Evolutionary conservation across 371 early-diverging fungal species (phyloP).

Genomic region (Chytridium lagenaria): DNA sequence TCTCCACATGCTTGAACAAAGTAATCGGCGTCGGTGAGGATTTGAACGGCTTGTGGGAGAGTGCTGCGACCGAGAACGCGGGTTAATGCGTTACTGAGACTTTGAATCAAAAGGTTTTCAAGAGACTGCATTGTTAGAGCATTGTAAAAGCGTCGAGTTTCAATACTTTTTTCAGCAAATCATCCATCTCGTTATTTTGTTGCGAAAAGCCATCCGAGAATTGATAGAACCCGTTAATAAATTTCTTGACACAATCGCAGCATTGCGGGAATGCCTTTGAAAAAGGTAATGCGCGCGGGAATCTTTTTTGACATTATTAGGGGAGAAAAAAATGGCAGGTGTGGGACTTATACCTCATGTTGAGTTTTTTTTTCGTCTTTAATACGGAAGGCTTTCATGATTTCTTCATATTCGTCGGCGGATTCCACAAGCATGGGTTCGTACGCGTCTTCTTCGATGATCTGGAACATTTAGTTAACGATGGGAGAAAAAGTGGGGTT

Average conservation of each 20-base stretch:
- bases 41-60: slow-evolving; percentile 80
- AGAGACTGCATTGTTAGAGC: slow-evolving; percentile 60
- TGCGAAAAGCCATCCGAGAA: slow-evolving; percentile 87
- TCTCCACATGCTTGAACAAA: slow-evolving; percentile 78
- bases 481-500: background rate
- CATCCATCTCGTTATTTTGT: slow-evolving; percentile 86
- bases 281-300: slow-evolving; percentile 81
- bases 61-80: slow-evolving; percentile 71
- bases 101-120: slow-evolving; percentile 76
- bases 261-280: slow-evolving; percentile 79
- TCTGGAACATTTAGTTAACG: slow-evolving; percentile 50
- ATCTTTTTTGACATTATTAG: slow-evolving; percentile 53
- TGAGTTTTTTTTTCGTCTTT: slow-evolving; percentile 28
- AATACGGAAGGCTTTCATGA: slow-evolving; percentile 36
- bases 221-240: slow-evolving; percentile 81
- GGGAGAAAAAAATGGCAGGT: background rate
- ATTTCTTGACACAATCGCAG: slow-evolving; percentile 73
- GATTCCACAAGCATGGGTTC: slow-evolving; percentile 79
- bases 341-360: slow-evolving; percentile 27
- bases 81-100: slow-evolving; percentile 73
- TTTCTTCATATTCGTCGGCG: slow-evolving; percentile 65
- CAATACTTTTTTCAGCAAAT: slow-evolving; percentile 80
- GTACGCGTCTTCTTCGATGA: slow-evolving; percentile 82
- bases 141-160: background rate
- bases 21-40: slow-evolving; percentile 81